phyloP scores from a whole-genome alignment of 371 early-diverging fungal genomes.

The Synchytrium microbalum region DNA sequence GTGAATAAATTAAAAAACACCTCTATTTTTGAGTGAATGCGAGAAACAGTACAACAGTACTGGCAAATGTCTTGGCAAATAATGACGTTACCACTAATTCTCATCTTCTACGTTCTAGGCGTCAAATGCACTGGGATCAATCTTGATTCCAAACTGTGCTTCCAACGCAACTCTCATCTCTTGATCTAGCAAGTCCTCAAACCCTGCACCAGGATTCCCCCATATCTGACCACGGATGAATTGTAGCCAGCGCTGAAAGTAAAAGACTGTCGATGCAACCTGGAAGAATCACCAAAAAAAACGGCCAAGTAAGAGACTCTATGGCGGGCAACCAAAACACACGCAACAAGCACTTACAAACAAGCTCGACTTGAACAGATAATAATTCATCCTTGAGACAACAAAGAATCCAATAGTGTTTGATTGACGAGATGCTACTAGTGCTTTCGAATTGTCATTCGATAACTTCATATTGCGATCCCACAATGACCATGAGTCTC shows the following conservation, averaged over 20 bases:
- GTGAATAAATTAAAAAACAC: no score
- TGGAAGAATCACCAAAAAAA: no score
- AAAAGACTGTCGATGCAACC: constrained; percentile 55
- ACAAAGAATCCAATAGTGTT: constrained; percentile 2
- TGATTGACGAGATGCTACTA: not conserved
- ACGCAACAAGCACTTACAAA: no score
- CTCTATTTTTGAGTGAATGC: no score
- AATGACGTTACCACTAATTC: no score
- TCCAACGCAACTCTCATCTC: constrained; percentile 52
- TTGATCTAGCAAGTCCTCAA: constrained; percentile 64
- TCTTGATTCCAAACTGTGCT: constrained; percentile 55
- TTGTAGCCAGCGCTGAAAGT: constrained; percentile 41
- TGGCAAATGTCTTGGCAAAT: no score
- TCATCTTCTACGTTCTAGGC: constrained; percentile 23
- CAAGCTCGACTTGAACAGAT: constrained; percentile 52
- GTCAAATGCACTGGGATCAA: constrained; percentile 62
- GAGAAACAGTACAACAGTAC: no score
- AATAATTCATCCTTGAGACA: constrained; percentile 20
- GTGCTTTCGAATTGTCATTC: constrained; percentile 4
- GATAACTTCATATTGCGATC: constrained; percentile 5
- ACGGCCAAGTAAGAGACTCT: no score
- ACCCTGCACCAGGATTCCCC: constrained; percentile 39
- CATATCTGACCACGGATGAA: constrained; percentile 26
- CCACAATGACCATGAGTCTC: constrained; percentile 26
- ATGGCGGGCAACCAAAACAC: no score